Conservation (phyloP, 257 asterid genomes). For the Prunella vulgaris region DNA sequence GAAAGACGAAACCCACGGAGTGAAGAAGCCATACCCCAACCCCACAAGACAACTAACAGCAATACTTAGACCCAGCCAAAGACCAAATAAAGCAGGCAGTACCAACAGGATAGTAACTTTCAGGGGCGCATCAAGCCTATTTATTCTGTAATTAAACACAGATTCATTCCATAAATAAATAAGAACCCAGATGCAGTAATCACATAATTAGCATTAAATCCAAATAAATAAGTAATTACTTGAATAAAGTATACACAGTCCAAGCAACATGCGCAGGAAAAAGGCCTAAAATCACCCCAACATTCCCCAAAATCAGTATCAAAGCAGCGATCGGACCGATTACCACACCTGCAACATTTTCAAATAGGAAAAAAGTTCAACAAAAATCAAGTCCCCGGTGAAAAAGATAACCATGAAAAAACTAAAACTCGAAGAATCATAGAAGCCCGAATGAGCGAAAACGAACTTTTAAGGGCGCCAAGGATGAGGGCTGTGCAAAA, state of each 20-base stretch:
- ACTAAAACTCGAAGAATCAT: background rate
- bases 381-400: no score
- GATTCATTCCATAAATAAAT: background rate
- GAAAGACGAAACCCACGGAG: constrained; percentile 90
- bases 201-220: constrained; percentile 7
- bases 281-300: constrained; percentile 75
- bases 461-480: constrained; percentile 82
- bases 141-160: constrained; percentile 41
- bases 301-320: constrained; percentile 63
- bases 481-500: constrained; percentile 65
- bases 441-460: background rate
- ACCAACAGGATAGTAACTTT: constrained; percentile 71
- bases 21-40: constrained; percentile 83
- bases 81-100: constrained; percentile 69
- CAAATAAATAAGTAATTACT: constrained; percentile 32
- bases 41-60: constrained; percentile 78
- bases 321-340: constrained; percentile 82
- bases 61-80: constrained; percentile 87
- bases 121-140: constrained; percentile 71
- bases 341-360: constrained; percentile 57
- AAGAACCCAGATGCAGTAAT: background rate
- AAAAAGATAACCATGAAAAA: no score
- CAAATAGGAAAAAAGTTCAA: background rate
- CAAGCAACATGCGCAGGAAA: constrained; percentile 90
- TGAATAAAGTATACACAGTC: constrained; percentile 78